phyloP scores from a whole-genome alignment of 108 stramenopile species.

The Conticribra weissflogii region DNA sequence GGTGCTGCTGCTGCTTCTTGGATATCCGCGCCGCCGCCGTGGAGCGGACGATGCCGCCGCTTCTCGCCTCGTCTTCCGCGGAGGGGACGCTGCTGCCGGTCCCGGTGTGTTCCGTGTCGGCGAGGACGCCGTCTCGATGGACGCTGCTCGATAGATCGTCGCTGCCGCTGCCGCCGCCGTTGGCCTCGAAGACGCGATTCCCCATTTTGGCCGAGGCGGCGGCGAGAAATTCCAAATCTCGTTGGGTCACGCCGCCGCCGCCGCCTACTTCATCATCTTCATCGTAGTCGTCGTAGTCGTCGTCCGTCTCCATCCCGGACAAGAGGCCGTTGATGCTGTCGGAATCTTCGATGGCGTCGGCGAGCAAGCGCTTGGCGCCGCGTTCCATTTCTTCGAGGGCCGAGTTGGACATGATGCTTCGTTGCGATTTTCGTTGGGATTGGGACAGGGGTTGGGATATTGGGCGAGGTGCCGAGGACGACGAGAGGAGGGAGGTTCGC shows the following conservation, averaged over 20 bases:
- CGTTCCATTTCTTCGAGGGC: conserved; percentile 21
- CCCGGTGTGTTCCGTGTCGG: not conserved
- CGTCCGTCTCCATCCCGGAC: not conserved
- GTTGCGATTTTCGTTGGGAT: not conserved
- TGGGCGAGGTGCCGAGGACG: conserved; percentile 3
- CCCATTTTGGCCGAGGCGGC: no score
- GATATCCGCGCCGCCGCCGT: not conserved
- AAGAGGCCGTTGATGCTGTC: conserved; percentile 28
- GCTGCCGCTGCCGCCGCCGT: not conserved
- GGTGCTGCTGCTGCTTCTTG: not conserved
- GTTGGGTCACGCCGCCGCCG: conserved; percentile 2
- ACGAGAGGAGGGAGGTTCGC: conserved; percentile 35
- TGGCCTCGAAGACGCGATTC: no score
- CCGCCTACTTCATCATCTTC: not conserved
- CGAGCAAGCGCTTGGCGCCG: conserved; percentile 14
- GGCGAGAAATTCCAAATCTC: conserved; percentile 25
- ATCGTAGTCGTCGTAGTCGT: not conserved
- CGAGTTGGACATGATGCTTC: not conserved
- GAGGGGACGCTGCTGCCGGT: not conserved
- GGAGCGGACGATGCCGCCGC: not conserved
- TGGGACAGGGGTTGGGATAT: not conserved
- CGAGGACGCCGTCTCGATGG: not conserved
- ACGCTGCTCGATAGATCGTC: no score
- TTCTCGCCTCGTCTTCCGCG: not conserved
- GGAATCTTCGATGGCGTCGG: conserved; percentile 28